Conservation (phyloP, 176 grass and related monocot genomes). For the Triticum timopheevii region DNA sequence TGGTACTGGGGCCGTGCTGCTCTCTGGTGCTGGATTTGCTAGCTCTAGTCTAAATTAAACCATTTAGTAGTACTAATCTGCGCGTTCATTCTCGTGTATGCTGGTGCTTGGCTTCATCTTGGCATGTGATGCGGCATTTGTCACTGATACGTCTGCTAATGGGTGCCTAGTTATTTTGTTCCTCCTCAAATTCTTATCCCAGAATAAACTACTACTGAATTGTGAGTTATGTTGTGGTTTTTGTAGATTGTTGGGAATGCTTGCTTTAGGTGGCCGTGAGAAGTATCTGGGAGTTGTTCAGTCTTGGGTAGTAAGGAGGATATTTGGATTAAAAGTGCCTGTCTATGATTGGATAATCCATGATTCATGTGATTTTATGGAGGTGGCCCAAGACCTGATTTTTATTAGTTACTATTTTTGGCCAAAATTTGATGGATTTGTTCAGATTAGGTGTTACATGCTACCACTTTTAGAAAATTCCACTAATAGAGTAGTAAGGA, state of each 20-base stretch:
- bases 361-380: constrained; percentile 4
- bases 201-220: not conserved
- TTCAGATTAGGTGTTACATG: not conserved
- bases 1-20: not conserved
- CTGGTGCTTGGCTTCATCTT: not conserved
- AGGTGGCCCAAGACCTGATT: not conserved
- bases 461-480: not conserved
- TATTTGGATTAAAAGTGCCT: not conserved
- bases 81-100: not conserved
- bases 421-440: not conserved
- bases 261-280: not conserved
- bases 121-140: not conserved
- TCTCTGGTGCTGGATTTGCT: constrained; percentile 1
- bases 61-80: not conserved
- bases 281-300: not conserved
- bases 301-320: not conserved
- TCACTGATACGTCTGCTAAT: not conserved
- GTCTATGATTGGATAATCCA: not conserved
- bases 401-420: not conserved
- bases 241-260: not conserved
- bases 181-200: not conserved
- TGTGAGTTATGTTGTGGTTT: not conserved
- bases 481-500: not conserved
- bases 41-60: not conserved
- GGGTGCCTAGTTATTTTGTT: not conserved